phyloP scores from a whole-genome alignment of 2,329 filamentous ascomycete species.

The Monilinia laxa region DNA sequence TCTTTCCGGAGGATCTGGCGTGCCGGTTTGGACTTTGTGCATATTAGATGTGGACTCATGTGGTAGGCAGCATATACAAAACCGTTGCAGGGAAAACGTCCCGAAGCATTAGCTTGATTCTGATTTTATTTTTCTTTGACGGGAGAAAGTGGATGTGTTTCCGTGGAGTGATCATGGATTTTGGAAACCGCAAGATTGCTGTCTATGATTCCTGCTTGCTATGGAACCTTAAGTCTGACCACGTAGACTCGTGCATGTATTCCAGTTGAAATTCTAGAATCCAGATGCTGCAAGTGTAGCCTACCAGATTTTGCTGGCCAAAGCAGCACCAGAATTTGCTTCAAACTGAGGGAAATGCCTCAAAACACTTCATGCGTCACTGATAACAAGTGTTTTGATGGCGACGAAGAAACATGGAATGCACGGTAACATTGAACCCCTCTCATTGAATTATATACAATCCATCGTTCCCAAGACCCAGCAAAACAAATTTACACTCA shows the following conservation, averaged over 20 bases:
- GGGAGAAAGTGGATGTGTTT: not conserved
- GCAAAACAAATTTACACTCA: too few species aligned
- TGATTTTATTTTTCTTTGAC: not conserved
- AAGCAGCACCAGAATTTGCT: not conserved
- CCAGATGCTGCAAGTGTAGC: not conserved
- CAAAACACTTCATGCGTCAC: not conserved
- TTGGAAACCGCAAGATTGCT: not conserved
- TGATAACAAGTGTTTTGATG: not conserved
- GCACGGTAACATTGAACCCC: not conserved
- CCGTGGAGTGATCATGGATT: not conserved
- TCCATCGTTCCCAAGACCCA: too few species aligned
- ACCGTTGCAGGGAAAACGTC: not conserved
- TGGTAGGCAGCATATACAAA: slow-evolving; percentile 9
- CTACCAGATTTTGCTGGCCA: not conserved
- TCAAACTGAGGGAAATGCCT: not conserved
- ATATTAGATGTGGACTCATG: not conserved
- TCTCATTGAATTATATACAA: too few species aligned
- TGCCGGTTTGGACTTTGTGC: not conserved
- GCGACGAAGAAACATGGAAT: not conserved
- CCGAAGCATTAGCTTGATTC: not conserved
- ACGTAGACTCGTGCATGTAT: not conserved
- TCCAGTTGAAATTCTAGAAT: not conserved
- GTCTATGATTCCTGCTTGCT: not conserved
- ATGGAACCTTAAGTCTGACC: not conserved
- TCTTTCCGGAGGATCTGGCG: not conserved